Conservation (phyloP, 805 yeast genomes). For the Monosporozyma yasuniensis region DNA sequence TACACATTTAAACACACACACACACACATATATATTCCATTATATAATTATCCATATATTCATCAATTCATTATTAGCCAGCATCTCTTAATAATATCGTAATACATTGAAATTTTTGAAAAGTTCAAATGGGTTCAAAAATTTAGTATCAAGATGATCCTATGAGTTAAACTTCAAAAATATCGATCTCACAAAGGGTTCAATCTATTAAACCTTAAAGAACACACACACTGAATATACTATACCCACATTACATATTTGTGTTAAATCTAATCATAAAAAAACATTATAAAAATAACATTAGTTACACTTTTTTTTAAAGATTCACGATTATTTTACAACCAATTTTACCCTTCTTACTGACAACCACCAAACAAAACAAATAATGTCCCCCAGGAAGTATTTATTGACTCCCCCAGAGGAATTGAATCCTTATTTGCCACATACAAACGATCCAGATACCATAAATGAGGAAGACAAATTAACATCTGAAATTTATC, state of each 20-base stretch:
- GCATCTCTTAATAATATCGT: no score
- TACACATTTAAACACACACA: background rate
- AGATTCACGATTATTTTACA: background rate
- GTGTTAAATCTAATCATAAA: no score
- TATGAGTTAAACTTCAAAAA: background rate
- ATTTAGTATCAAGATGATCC: background rate
- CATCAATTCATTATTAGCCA: background rate
- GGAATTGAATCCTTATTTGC: constrained; percentile 24
- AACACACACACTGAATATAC: no score
- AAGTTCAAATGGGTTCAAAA: background rate
- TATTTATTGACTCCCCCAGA: constrained; percentile 28
- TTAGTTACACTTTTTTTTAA: background rate
- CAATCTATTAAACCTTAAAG: no score
- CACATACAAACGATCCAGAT: background rate
- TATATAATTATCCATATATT: background rate
- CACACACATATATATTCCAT: background rate
- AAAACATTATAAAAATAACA: background rate
- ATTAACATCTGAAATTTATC: constrained; percentile 11
- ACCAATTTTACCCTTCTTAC: background rate
- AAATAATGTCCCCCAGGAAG: constrained; percentile 16
- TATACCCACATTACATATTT: no score
- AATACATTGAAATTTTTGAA: background rate
- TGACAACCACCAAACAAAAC: background rate
- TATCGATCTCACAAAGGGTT: background rate
- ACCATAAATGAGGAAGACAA: background rate